These are phyloP conservation scores for Kwoniella sp. DNA, from an alignment of 768 basidiomycete species.

Conservation along the genomic window DNA sequence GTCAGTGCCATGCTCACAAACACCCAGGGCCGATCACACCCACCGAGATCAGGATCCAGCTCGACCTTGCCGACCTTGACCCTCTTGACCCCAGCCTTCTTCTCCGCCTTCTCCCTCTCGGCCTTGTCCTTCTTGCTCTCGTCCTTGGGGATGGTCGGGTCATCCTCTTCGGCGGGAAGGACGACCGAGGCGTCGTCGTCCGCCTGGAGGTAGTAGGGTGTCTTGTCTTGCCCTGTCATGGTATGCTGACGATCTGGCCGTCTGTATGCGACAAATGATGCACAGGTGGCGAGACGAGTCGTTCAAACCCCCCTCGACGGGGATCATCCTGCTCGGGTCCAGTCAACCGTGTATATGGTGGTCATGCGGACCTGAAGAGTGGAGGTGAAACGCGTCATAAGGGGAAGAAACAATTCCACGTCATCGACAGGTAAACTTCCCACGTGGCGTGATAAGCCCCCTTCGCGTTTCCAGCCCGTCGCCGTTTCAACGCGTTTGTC, in stretches of 20 bases:
- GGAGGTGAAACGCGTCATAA: slow-evolving; percentile 12
- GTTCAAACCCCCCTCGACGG: no score
- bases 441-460: no score
- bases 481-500: no score
- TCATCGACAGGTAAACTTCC: no score
- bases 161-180: slow-evolving; percentile 23
- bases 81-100: slow-evolving; percentile 15
- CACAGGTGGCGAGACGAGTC: no score
- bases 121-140: slow-evolving; percentile 16
- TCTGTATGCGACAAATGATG: not conserved
- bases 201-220: slow-evolving; percentile 18
- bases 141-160: slow-evolving; percentile 15
- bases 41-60: slow-evolving; percentile 35
- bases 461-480: no score
- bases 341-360: not conserved
- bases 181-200: slow-evolving; percentile 10
- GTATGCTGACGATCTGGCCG: not conserved
- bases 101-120: slow-evolving; percentile 17
- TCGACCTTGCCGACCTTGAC: slow-evolving; percentile 33
- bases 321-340: no score
- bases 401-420: not conserved
- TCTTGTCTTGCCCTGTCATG: slow-evolving; percentile 6
- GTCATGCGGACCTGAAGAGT: slow-evolving; percentile 11
- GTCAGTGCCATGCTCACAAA: not conserved
- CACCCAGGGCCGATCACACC: no score